A percentile compares a stretch with the other conserved stretches of the same genome.
These are phyloP conservation scores for Thraustotheca clavata DNA, from an alignment of 352 stramenopile species.

Conservation along the genomic window DNA sequence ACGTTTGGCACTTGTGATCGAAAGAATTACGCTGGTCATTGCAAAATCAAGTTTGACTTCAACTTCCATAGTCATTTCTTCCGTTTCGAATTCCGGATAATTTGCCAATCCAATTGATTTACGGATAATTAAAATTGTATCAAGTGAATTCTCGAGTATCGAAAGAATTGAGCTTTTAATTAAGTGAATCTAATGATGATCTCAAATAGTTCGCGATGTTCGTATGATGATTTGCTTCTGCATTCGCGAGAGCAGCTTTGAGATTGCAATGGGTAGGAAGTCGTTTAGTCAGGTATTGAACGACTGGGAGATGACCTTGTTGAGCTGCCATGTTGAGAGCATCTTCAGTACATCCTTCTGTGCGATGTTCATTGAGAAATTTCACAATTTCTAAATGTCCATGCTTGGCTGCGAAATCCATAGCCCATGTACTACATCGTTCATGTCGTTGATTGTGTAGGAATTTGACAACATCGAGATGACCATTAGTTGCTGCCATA, in stretches of 20 bases:
- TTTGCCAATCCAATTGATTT: background rate
- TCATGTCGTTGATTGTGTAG: conserved; percentile 2
- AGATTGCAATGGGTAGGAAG: conserved; percentile 21
- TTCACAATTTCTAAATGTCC: conserved; percentile 13
- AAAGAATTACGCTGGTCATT: background rate
- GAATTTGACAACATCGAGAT: conserved; percentile 21
- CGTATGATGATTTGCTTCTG: conserved; percentile 27
- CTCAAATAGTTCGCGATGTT: conserved; percentile 29
- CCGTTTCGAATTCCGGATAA: background rate
- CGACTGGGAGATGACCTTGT: conserved; percentile 11
- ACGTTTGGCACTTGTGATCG: background rate
- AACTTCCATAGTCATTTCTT: no score
- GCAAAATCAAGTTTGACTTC: no score
- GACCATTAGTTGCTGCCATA: background rate
- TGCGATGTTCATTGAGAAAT: conserved; percentile 10
- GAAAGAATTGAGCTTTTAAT: background rate
- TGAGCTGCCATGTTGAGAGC: conserved; percentile 20
- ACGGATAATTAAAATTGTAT: background rate
- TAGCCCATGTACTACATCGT: background rate
- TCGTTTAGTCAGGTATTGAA: conserved; percentile 23
- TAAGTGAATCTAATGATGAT: background rate
- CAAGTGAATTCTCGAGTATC: background rate
- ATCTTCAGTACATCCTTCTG: background rate
- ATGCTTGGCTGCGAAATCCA: conserved; percentile 15
- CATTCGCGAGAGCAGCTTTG: conserved; percentile 29